phyloP scores from a whole-genome alignment of 176 grass and related monocot genomes.

The Paspalum notatum region DNA sequence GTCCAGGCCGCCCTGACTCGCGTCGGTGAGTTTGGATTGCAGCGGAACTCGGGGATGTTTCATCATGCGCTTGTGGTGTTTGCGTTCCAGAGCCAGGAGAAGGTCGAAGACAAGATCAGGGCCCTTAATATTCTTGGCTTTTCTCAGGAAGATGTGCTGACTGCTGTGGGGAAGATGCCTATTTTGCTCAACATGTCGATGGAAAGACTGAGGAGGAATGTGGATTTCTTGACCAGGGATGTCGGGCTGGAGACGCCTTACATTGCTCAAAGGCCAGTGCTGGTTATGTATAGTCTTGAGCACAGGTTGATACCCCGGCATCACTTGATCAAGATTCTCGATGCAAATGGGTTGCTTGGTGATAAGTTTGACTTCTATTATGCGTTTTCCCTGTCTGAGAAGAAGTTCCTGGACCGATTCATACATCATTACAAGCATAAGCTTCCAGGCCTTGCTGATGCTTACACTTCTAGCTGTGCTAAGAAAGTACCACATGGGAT shows the following conservation, averaged over 20 bases:
- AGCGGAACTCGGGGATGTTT: not conserved
- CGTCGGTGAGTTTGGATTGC: not conserved
- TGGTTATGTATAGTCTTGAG: not conserved
- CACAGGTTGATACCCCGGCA: not conserved
- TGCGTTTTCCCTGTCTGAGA: not conserved
- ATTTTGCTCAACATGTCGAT: not conserved
- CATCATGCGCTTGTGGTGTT: not conserved
- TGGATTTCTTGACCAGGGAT: not conserved
- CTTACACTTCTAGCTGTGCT: conserved; percentile 9
- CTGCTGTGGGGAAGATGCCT: not conserved
- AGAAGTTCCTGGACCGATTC: not conserved
- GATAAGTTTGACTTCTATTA: not conserved
- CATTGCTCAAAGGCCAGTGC: not conserved
- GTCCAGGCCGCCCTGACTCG: not conserved
- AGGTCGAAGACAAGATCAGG: not conserved
- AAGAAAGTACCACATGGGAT: not conserved
- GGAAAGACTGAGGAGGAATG: not conserved
- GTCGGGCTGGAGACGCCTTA: not conserved
- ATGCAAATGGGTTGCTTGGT: not conserved
- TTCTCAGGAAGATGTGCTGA: not conserved
- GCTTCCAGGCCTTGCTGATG: conserved; percentile 3
- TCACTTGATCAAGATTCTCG: conserved; percentile 7
- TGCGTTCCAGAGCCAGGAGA: not conserved
- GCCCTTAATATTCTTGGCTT: not conserved
- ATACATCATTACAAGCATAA: not conserved